These are phyloP conservation scores for Rhodotorula toruloides DNA, from an alignment of 768 basidiomycete species.

Conservation along the genomic window DNA sequence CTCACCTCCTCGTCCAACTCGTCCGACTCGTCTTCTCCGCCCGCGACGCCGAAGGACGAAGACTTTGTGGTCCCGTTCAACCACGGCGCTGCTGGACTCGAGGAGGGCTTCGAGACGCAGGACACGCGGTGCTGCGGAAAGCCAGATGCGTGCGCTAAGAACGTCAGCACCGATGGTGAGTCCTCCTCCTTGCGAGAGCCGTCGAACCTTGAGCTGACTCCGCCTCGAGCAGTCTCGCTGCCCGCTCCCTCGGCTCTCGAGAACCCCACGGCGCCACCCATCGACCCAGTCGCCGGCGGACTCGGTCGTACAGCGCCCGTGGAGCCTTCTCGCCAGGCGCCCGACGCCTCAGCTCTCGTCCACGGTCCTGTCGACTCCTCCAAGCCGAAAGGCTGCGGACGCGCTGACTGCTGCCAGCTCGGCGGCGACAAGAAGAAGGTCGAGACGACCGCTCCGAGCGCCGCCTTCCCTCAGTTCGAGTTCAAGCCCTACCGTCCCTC, in stretches of 20 bases:
- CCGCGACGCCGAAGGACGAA: background rate
- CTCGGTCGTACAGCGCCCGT: slow-evolving; percentile 19
- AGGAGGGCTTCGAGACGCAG: background rate
- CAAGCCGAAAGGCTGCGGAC: slow-evolving; percentile 37
- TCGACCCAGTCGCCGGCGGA: slow-evolving; percentile 13
- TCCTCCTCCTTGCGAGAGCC: accelerated
- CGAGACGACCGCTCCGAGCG: slow-evolving; percentile 18
- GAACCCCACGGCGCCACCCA: background rate
- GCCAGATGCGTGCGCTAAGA: background rate
- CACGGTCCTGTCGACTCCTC: background rate
- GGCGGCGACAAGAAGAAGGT: slow-evolving; percentile 1
- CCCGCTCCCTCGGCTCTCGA: slow-evolving; percentile 13
- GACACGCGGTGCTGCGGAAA: slow-evolving; percentile 10
- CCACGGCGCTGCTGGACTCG: slow-evolving; percentile 5
- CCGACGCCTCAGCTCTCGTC: slow-evolving; percentile 21
- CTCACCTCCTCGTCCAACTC: background rate
- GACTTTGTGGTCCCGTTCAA: slow-evolving; percentile 39
- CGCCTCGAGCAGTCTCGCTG: slow-evolving; percentile 12
- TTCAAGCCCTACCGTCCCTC: slow-evolving; percentile 42
- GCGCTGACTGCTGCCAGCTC: slow-evolving; percentile 41
- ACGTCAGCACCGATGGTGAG: slow-evolving; percentile 25
- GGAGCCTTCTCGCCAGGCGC: slow-evolving; percentile 7
- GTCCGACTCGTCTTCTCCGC: background rate
- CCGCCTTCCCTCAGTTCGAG: slow-evolving; percentile 38
- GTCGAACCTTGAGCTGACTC: too few relatives aligned